phyloP scores from a whole-genome alignment of 768 basidiomycete genomes.

The Pisolithus microcarpus region DNA sequence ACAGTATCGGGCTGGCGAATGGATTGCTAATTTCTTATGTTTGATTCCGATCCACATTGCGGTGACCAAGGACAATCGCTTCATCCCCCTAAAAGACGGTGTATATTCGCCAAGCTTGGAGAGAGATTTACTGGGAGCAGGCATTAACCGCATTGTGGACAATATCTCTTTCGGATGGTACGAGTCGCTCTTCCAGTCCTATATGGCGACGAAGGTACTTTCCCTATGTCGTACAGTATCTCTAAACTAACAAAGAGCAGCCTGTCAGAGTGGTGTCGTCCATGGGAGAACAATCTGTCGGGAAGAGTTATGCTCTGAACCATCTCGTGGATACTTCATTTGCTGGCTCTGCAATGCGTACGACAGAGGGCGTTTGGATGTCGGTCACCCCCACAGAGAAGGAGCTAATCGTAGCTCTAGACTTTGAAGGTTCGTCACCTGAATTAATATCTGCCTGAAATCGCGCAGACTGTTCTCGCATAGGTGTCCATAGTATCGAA shows the following conservation, averaged over 20 bases:
- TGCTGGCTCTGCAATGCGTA: conserved; percentile 51
- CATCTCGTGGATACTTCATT: conserved; percentile 53
- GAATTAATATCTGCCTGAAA: background rate
- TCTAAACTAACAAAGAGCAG: conserved; percentile 19
- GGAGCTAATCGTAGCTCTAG: conserved; percentile 43
- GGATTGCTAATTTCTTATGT: conserved; percentile 49
- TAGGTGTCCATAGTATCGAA: conserved; percentile 53
- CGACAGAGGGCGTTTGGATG: conserved; percentile 57
- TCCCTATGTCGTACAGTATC: background rate
- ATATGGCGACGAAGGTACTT: conserved; percentile 42
- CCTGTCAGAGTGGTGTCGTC: conserved; percentile 55
- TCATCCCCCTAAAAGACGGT: conserved; percentile 49
- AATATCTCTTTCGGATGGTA: conserved; percentile 49
- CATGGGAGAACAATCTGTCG: conserved; percentile 57
- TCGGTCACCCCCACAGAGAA: conserved; percentile 49
- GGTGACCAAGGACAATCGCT: conserved; percentile 46
- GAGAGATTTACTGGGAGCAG: conserved; percentile 44
- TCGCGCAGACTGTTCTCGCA: background rate
- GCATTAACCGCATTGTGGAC: conserved; percentile 44
- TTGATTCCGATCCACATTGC: conserved; percentile 55
- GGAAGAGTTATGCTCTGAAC: conserved; percentile 46
- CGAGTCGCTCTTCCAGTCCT: conserved; percentile 51
- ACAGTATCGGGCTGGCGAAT: conserved; percentile 45
- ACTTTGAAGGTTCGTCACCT: conserved; percentile 43
- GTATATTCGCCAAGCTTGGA: conserved; percentile 41